Evolutionary conservation across 805 yeast species (phyloP).

Genomic region (Starmerella ratchasimensis): DNA sequence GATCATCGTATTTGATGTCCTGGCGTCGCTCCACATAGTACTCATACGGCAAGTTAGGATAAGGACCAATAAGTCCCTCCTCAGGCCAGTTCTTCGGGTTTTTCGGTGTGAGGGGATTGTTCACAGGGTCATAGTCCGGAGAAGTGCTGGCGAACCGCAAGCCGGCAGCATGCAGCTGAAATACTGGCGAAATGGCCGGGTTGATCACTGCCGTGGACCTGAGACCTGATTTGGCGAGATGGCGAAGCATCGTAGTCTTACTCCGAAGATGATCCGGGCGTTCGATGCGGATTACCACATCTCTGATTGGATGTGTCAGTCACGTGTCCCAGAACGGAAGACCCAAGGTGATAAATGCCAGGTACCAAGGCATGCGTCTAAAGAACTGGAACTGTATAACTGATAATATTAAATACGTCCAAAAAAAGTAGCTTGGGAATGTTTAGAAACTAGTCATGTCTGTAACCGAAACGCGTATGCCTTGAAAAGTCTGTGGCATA

Average conservation of each 20-base stretch:
- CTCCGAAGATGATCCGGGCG: neutral
- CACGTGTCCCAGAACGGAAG: too few species aligned
- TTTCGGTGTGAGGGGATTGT: slow-evolving; percentile 7
- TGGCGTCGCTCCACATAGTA: slow-evolving; percentile 59
- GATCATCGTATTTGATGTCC: slow-evolving; percentile 61
- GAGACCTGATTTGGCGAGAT: neutral
- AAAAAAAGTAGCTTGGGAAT: too few species aligned
- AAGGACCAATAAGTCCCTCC: slow-evolving; percentile 26
- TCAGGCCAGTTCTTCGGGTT: slow-evolving; percentile 17
- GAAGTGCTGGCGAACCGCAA: slow-evolving; percentile 7
- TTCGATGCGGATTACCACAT: neutral
- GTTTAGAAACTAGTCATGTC: too few species aligned
- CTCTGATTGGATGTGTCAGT: slow-evolving; percentile 5
- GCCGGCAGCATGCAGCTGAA: neutral
- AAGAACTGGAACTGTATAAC: too few species aligned
- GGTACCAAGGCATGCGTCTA: too few species aligned
- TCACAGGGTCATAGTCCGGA: slow-evolving; percentile 6
- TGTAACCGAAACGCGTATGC: too few species aligned
- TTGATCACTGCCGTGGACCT: neutral
- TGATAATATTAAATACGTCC: too few species aligned
- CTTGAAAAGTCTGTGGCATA: too few species aligned
- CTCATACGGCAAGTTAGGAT: slow-evolving; percentile 46
- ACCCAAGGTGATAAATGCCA: too few species aligned
- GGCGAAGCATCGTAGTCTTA: slow-evolving; percentile 1
- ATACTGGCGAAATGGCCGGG: too few species aligned